Base-by-base conservation (phyloP, 345 rosid species). In the Arabis hirsuta region DNA sequence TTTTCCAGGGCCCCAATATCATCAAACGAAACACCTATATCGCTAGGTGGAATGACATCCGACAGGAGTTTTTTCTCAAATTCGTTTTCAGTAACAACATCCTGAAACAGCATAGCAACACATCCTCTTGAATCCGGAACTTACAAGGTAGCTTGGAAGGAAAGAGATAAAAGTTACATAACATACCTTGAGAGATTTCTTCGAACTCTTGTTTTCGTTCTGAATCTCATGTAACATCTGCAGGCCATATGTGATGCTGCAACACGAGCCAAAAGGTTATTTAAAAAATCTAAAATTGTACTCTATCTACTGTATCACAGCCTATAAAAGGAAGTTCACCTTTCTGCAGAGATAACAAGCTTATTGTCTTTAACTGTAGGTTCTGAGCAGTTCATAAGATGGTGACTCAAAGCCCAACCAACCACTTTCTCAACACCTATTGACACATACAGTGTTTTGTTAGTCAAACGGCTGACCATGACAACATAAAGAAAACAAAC, bases 1-100 rank as follows among this genome's bases (percentile, higher is more conserved):
- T 87, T 91, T 80, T 91, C 98, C 14, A 96, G 73, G 63, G 99
- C 96, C 75, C 99, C 99, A 71, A 96, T 96, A 73, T 96, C 98
- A 69, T 90, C 92, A 85, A 96, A 96, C 2, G 94, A 84, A 66
- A 96, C 97, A 62, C 99, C 99, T 76, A 91, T 90, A 60, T 96
- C 99, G 68, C 78, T 87, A 44, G 99, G 97, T 12, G 98, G 98
- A 74, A 96, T 96, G 73, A 96, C 99, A 84, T 96, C 99, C 3
- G 83, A 88, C 46, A 96, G 83, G 78, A 96, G 98, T 71, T 96
- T 96, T 85, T 96, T 96, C 82, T 96, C 98, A 75, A 96, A 96
- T 69, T 96, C 98, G 78, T 96, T 96, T 74, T 96, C 98, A 32
- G 99, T 96, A 56, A 87, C 87, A 69, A 96, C 97, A 78, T 96